These are phyloP conservation scores for Lipomyces kockii DNA, from an alignment of 805 yeast genomes.

Conservation along the genomic window DNA sequence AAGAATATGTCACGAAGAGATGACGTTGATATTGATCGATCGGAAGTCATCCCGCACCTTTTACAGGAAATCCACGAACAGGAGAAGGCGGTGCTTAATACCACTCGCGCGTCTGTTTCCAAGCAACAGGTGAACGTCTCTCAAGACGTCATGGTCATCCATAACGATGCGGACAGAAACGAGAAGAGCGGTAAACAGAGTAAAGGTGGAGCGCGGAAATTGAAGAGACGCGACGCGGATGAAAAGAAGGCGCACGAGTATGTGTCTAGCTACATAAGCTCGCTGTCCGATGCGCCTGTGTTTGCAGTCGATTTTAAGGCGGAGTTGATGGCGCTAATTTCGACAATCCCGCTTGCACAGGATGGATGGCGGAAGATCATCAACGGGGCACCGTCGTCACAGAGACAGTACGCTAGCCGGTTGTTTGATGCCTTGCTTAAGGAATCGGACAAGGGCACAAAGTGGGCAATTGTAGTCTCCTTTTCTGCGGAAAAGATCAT, in stretches of 20 bases:
- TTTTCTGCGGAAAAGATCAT: conserved; percentile 76
- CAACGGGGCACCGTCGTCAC: conserved; percentile 76
- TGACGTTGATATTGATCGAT: conserved; percentile 75
- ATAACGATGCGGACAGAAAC: conserved; percentile 69
- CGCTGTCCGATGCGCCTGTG: conserved; percentile 69
- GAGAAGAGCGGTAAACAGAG: conserved; percentile 75
- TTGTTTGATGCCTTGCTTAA: conserved; percentile 67
- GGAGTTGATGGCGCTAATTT: conserved; percentile 83
- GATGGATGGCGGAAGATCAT: conserved; percentile 77
- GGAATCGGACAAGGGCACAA: conserved; percentile 61
- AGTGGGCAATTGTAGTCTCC: conserved; percentile 77
- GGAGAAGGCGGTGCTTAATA: conserved; percentile 1
- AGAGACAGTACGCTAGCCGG: conserved; percentile 76
- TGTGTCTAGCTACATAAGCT: conserved; percentile 57
- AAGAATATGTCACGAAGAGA: conserved; percentile 61
- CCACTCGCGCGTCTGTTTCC: conserved; percentile 1
- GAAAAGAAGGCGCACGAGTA: conserved; percentile 73
- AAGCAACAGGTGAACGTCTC: conserved; percentile 11
- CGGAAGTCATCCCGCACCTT: conserved; percentile 62
- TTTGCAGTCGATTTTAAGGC: conserved; percentile 78
- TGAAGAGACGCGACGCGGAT: conserved; percentile 42
- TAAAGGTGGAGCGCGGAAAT: conserved; percentile 66
- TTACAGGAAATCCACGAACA: conserved; percentile 44
- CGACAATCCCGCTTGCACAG: conserved; percentile 72
- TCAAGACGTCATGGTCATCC: conserved; percentile 68